Conservation (phyloP, 352 stramenopile genomes). For the Globisporangium cylindrosporum region DNA sequence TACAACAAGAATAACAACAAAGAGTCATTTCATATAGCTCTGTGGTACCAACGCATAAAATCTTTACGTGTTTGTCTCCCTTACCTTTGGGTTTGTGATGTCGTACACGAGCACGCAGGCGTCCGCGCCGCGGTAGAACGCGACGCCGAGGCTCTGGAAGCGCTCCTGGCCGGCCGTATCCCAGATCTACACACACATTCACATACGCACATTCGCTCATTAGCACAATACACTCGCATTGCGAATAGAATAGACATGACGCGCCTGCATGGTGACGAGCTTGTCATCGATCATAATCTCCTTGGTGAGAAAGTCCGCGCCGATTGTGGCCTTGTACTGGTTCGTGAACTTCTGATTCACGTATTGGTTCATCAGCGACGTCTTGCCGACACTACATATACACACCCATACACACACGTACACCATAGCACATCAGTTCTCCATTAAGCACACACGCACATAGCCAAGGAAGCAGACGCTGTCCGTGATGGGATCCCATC, state of each 20-base stretch:
- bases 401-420: background rate
- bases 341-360: conserved; percentile 98
- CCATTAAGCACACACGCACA: background rate
- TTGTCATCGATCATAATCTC: conserved; percentile 96
- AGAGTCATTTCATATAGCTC: background rate
- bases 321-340: conserved; percentile 99
- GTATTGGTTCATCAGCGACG: conserved; percentile 99
- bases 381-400: conserved; percentile 94
- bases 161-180: conserved; percentile 98
- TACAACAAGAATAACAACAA: background rate
- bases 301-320: conserved; percentile 98
- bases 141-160: conserved; percentile 97
- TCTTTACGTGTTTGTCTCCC: too few relatives aligned
- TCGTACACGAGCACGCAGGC: conserved; percentile 99
- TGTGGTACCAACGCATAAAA: background rate
- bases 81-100: conserved; percentile 95
- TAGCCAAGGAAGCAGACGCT: background rate
- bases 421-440: background rate
- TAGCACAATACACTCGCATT: background rate
- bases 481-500: background rate
- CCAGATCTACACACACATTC: conserved; percentile 91
- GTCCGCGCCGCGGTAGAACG: conserved; percentile 98
- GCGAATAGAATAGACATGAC: background rate
- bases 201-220: background rate
- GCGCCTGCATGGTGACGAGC: conserved; percentile 93